Base-by-base conservation (phyloP, 306 rosid species). In the Carpinus fangiana region DNA sequence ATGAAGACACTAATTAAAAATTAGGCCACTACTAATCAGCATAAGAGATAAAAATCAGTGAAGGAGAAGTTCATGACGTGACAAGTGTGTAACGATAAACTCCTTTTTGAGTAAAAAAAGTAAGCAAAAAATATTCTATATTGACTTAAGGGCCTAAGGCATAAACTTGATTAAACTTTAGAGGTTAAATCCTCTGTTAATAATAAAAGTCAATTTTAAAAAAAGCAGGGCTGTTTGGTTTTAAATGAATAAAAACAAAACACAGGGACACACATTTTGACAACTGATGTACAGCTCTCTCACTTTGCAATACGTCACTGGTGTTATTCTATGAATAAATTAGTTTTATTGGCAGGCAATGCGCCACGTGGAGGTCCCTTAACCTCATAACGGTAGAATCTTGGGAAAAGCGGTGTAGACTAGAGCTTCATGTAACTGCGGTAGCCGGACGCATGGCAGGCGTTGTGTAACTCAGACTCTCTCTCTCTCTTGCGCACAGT, bases 301-400 rank as follows among this genome's bases (percentile, higher is more conserved):
- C 16, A 70, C 75, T 38, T 18, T 28, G 20, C 55, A 12, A 55
- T 46, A 65, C 43, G 70, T 34, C 20, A 16, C 46, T 7, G n/a
- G 23, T 18, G 11, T 23, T 59, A 23, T 12, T 61, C 12, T 12
- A 20, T 11, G 12, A 67, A 18, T 2, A 67, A 67, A 67, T 11
- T 38, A 52, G 48, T 45, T 80, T 72, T 59, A 73, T 41, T 76
- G 93, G 88, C 82, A 78, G 78, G 78, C 38, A 81, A 74, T 51
- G 79, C 28, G 64, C 87, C 87, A 89, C 96, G 98, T 90, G 97
- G 94, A 85, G 26, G 2, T 10, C 61, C 41, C 54, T 70, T 3
- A 70, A 70, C 98, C 98, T 89, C 84, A 62, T 73, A 41, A 73
- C 72, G 61, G 47, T 48, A 60, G 85, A 85, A 80, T 88, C 85